Evolutionary conservation across 1,284 basidiomycete species (phyloP).

Genomic region (Apiotrichum akiyoshidainum): DNA sequence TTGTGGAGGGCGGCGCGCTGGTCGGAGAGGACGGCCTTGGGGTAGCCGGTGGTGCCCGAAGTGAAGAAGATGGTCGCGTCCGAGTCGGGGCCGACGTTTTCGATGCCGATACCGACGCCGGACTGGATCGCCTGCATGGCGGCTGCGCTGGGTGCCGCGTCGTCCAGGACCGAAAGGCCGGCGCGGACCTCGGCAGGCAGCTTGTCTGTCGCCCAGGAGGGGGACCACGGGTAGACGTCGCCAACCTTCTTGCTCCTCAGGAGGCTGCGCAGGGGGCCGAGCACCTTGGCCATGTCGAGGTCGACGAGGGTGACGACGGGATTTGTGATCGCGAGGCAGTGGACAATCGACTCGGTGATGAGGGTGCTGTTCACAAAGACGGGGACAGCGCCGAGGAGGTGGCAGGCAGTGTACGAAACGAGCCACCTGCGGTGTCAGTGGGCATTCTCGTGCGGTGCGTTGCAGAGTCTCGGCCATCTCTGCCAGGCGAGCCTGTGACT

Average conservation of each 20-base stretch:
- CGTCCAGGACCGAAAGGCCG: not conserved
- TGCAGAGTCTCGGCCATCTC: too few relatives aligned
- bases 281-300: slow-evolving; percentile 24
- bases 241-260: not conserved
- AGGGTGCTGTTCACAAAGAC: slow-evolving; percentile 36
- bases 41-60: slow-evolving; percentile 31
- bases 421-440: not conserved
- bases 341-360: slow-evolving; percentile 21
- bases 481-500: too few relatives aligned
- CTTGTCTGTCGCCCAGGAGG: not conserved
- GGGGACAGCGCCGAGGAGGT: slow-evolving; percentile 38
- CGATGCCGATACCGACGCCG: slow-evolving; percentile 17
- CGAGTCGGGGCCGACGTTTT: slow-evolving; percentile 32
- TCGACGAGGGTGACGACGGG: slow-evolving; percentile 33
- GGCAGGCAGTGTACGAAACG: slow-evolving; percentile 29
- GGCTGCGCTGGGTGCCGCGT: not conserved
- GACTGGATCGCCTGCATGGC: not conserved
- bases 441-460: not conserved
- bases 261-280: slow-evolving; percentile 7
- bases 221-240: slow-evolving; percentile 1
- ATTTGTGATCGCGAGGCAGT: slow-evolving; percentile 23
- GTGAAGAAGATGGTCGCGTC: slow-evolving; percentile 49
- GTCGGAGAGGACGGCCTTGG: slow-evolving; percentile 44
- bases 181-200: not conserved
- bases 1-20: slow-evolving; percentile 19